Evolutionary conservation across 352 stramenopile species (phyloP), one percentile per base, ranked within the genome.

Genomic region (Albugo candida): DNA sequence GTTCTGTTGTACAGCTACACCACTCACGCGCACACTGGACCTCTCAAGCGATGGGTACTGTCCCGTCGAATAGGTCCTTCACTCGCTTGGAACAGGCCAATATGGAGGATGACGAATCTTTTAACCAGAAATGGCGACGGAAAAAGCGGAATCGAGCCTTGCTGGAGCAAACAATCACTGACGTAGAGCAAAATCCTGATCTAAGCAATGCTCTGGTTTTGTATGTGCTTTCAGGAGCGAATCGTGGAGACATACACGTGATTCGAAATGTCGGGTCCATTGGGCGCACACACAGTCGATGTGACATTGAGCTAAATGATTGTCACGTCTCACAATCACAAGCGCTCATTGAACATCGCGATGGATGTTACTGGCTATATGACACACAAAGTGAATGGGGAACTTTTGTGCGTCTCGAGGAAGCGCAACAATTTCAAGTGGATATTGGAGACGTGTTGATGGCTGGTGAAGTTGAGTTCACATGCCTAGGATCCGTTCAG

Each of bases 101-200:
- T 3, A 10, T 43, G 38, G 38, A 43, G 38, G 24, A 31, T 31
- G 24, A 31, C 24, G 3, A 31, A 31, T 31, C 24, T 31, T 31
- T 8, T 24, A 24, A 24, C 38, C 58, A 54, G 13, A 78, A 76
- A 21, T 87, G 74, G 74, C 64, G 70, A 1, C 65, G 68, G 5
- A 84, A 84, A 51, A 87, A 87, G 50, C 69, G 71, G 37, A 83
- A 87, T 56, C 75, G 70, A 36, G 58, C 66, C 12, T 38, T 87
- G 36, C 51, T 84, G 4, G 65, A 84, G 21, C 66, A 78, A 24
- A 77, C 60, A 0, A 55, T 84, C 13, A 14, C 70, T 13, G 63
- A 75, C 21, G 73, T 65, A 0, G 59, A 81, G 47, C 62, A 69
- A 11, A 77, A 79, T 35, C 19, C 45, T 0, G 55, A 75, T 10